Base-by-base conservation (phyloP, 192 early-diverging fungal species). In the Helicostylum pulchrum region DNA sequence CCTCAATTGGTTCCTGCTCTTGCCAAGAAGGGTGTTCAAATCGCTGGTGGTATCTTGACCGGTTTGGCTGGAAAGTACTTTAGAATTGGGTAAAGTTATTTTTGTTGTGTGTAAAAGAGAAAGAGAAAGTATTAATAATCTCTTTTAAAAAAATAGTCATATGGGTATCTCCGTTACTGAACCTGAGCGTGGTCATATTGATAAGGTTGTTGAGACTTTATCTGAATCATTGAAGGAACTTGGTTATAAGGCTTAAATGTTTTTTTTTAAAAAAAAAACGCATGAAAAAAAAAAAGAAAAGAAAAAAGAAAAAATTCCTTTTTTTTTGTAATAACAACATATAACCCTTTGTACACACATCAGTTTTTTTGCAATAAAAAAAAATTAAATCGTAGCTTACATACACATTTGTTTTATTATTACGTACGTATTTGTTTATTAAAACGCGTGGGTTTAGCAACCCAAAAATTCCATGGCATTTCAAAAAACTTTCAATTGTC, bases 11-110 rank as follows among this genome's bases (percentile, higher is more conserved):
- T 99, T 67, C 80, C 86, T 60, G 87, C 82, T 73, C 76, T 99
- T 32, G 87, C 88, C 52, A 85, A 81, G 4, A 79, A 84, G 56
- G 92, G 93, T 48, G 86, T 99, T 46, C 87, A 95, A 21, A 83
- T 94, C 53, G 96, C 96, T 43, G 96, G 94, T 66, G 96, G 96
- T 54, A 87, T 99, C 47, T 90, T 94, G 58, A 80, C 81, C 12
- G 82, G 85, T 47, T 84, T 92, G 58, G 89, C 90, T 2, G 73
- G 87, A 21, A 87, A 93, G 68, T 99, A 99, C 82, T 99, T 99
- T 85, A 91, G 96, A 55, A 81, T 97, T 42, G 51, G 20, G 51
- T 31, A 49, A 32, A 15, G n/a, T n/a, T n/a, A n/a, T 7, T 2
- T 17, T 50, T 62, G 6, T 34, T 5, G 9, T 44, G 11, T 61